A percentile compares a stretch with the other conserved stretches of the same genome.
phyloP scores from a whole-genome alignment of 1,284 basidiomycete genomes.

The Laetiporus sulphureus region DNA sequence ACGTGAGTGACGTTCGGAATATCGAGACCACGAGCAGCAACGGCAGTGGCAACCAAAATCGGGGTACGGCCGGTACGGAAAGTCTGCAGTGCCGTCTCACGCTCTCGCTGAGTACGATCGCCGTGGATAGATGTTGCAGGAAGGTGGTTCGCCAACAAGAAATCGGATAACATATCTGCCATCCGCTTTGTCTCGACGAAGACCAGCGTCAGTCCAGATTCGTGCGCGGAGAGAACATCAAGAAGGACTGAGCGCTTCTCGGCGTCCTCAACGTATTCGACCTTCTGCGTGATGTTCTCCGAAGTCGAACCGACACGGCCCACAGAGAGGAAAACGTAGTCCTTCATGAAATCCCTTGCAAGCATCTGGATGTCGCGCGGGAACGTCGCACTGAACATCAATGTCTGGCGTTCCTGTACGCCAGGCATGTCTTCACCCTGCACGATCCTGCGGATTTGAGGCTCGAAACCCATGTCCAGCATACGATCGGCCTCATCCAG shows the following conservation, averaged over 20 bases:
- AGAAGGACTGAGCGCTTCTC: slow-evolving; percentile 98
- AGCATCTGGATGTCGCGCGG: slow-evolving; percentile 98
- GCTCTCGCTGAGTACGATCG: slow-evolving; percentile 96
- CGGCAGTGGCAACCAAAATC: slow-evolving; percentile 96
- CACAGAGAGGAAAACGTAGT: slow-evolving; percentile 97
- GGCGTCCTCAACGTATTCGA: slow-evolving; percentile 96
- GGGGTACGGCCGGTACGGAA: slow-evolving; percentile 95
- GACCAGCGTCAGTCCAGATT: slow-evolving; percentile 83
- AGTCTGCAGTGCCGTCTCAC: slow-evolving; percentile 91
- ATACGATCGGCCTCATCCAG: slow-evolving; percentile 99
- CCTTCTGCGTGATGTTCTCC: slow-evolving; percentile 99
- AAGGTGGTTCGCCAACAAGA: slow-evolving; percentile 81
- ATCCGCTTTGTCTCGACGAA: slow-evolving; percentile 99
- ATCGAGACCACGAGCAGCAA: slow-evolving; percentile 98
- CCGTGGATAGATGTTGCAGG: slow-evolving; percentile 97
- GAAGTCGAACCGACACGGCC: slow-evolving; percentile 98
- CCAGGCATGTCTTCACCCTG: slow-evolving; percentile 98
- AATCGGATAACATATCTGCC: slow-evolving; percentile 98
- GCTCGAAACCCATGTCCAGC: slow-evolving; percentile 99
- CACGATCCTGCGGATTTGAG: slow-evolving; percentile 97
- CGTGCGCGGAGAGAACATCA: slow-evolving; percentile 85
- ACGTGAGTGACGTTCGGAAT: slow-evolving; percentile 99
- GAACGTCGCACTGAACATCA: slow-evolving; percentile 99
- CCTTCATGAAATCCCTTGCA: slow-evolving; percentile 92
- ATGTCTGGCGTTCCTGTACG: slow-evolving; percentile 88